Conservation (phyloP, 352 stramenopile genomes). For the Globisporangium alternatum region DNA sequence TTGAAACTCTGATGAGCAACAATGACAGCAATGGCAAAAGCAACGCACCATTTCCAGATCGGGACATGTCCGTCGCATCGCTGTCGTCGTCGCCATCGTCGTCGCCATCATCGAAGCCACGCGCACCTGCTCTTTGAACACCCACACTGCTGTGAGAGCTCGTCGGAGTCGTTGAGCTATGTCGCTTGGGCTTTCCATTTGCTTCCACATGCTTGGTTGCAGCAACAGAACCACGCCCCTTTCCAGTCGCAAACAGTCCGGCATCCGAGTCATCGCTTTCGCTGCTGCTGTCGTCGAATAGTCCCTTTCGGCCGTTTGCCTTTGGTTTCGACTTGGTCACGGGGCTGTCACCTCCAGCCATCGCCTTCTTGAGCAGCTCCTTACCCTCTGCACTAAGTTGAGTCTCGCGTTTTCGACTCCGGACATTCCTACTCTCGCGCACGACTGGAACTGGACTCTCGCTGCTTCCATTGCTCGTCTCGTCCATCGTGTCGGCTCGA, state of each 20-base stretch:
- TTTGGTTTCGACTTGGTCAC: constrained; percentile 23
- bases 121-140: not conserved
- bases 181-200: constrained; percentile 15
- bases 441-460: constrained; percentile 21
- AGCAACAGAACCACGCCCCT: constrained; percentile 17
- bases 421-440: constrained; percentile 20
- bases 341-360: constrained; percentile 26
- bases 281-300: constrained; percentile 83
- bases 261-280: constrained; percentile 40
- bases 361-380: constrained; percentile 66
- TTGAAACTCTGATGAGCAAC: not conserved
- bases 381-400: constrained; percentile 80
- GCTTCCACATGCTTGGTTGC: constrained; percentile 10
- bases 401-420: constrained; percentile 61
- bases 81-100: constrained; percentile 19
- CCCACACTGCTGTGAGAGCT: constrained; percentile 13
- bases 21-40: not conserved
- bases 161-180: constrained; percentile 17
- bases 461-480: constrained; percentile 23
- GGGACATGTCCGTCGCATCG: constrained; percentile 12
- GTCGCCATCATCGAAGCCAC: constrained; percentile 21
- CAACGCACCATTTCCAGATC: constrained; percentile 15
- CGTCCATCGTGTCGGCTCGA: constrained; percentile 58
- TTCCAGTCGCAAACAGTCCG: constrained; percentile 44
- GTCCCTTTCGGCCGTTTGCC: constrained; percentile 45